Evolutionary conservation across 257 asterid species (phyloP).

Genomic region (Misopates orontium): DNA sequence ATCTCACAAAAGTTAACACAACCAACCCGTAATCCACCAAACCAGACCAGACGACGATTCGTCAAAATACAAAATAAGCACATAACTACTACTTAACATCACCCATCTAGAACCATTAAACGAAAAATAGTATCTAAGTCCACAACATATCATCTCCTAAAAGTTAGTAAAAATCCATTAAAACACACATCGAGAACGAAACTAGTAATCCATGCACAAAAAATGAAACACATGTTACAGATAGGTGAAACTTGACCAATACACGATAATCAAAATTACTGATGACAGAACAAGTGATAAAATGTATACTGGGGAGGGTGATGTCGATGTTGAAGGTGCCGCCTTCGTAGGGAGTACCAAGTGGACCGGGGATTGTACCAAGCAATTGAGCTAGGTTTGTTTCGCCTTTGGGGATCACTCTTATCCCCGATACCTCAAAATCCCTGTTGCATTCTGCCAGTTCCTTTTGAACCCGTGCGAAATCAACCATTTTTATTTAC

Average conservation of each 20-base stretch:
- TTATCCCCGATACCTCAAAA: slow-evolving; percentile 74
- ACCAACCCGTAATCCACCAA: too few species aligned
- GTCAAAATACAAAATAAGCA: too few species aligned
- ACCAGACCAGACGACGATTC: too few species aligned
- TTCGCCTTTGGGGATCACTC: slow-evolving; percentile 65
- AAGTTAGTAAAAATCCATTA: too few species aligned
- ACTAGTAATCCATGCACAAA: neutral
- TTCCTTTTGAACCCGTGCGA: slow-evolving; percentile 87
- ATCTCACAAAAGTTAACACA: too few species aligned
- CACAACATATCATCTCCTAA: too few species aligned
- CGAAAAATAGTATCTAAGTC: too few species aligned
- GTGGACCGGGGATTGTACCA: slow-evolving; percentile 92
- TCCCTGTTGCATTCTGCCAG: slow-evolving; percentile 86
- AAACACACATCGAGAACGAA: neutral
- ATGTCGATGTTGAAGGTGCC: slow-evolving; percentile 94
- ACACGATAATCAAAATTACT: too few species aligned
- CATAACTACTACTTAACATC: too few species aligned
- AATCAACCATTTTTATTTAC: slow-evolving; percentile 63
- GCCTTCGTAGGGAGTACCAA: slow-evolving; percentile 91
- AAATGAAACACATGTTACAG: neutral
- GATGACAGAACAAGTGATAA: too few species aligned
- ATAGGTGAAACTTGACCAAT: too few species aligned
- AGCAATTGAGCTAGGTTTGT: slow-evolving; percentile 62
- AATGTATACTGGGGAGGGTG: slow-evolving; percentile 58
- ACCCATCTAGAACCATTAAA: too few species aligned